A percentile compares a stretch with the other conserved stretches of the same genome.
Evolutionary conservation across 495 filamentous ascomycete genomes (phyloP).

Genomic region (Margaritispora aquatica): DNA sequence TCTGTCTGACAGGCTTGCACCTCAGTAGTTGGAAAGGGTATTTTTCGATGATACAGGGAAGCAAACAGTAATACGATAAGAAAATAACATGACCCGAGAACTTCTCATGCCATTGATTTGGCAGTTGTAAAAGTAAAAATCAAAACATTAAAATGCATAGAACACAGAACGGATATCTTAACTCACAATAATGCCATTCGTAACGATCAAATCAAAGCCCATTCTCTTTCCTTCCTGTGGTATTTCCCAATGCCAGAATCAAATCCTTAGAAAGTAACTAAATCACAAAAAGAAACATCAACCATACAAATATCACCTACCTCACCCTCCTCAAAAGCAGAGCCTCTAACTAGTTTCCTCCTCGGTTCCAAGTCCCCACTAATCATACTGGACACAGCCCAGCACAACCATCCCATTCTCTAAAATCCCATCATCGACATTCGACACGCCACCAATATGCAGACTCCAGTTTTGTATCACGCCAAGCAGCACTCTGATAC

Average conservation of each 20-base stretch:
- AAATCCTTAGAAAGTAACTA: too few species aligned
- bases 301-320: neutral
- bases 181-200: constrained; percentile 16
- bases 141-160: too few species aligned
- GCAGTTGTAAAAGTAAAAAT: too few species aligned
- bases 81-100: too few species aligned
- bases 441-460: neutral
- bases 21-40: neutral
- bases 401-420: neutral
- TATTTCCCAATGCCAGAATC: too few species aligned
- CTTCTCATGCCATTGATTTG: too few species aligned
- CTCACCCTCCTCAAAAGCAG: too few species aligned
- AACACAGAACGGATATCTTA: constrained; percentile 2
- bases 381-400: too few species aligned
- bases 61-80: too few species aligned
- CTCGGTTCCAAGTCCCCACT: too few species aligned
- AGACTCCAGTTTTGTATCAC: neutral
- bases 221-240: neutral
- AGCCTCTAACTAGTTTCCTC: neutral
- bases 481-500: neutral
- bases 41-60: too few species aligned
- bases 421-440: neutral
- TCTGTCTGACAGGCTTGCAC: neutral
- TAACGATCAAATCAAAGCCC: constrained; percentile 22
- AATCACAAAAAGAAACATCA: too few species aligned